Evolutionary conservation across 2,329 filamentous ascomycete genomes (phyloP).

Genomic region (Venturia asperata): DNA sequence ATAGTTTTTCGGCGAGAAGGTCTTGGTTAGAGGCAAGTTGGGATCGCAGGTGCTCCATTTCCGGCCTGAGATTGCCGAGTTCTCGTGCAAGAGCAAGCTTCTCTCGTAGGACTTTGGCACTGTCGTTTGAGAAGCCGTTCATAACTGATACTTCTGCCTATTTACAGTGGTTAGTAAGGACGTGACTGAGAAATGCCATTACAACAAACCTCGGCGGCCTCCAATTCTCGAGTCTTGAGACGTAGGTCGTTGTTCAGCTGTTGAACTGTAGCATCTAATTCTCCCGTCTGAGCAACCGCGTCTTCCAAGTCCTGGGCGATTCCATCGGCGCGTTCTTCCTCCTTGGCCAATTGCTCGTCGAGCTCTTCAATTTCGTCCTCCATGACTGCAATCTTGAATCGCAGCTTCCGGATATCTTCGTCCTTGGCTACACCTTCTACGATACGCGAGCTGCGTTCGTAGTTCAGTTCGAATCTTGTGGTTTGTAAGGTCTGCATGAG

Average conservation of each 20-base stretch:
- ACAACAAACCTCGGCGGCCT: conserved; percentile 50
- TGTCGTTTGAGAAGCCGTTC: conserved; percentile 49
- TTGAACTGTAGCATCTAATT: conserved; percentile 40
- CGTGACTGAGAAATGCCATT: conserved; percentile 40
- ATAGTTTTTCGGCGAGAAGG: conserved; percentile 69
- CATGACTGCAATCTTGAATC: conserved; percentile 63
- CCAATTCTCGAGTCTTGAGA: conserved; percentile 47
- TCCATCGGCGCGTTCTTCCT: conserved; percentile 53
- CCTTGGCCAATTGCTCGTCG: conserved; percentile 53
- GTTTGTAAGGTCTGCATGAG: conserved; percentile 47
- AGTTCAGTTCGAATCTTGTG: conserved; percentile 58
- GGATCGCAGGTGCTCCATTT: conserved; percentile 54
- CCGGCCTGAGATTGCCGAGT: conserved; percentile 51
- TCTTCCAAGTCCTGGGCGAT: conserved; percentile 46
- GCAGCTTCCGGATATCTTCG: conserved; percentile 64
- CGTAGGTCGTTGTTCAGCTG: conserved; percentile 46
- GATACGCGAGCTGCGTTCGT: conserved; percentile 57
- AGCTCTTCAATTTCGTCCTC: conserved; percentile 66
- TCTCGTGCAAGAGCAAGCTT: conserved; percentile 57
- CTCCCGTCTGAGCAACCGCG: conserved; percentile 40
- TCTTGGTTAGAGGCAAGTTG: conserved; percentile 57
- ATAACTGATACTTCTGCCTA: conserved; percentile 67
- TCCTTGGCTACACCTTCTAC: conserved; percentile 64
- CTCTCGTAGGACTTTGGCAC: conserved; percentile 62
- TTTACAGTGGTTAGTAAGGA: not conserved